phyloP scores from a whole-genome alignment of 1,284 basidiomycete genomes.

The Sphagnurus paluster region DNA sequence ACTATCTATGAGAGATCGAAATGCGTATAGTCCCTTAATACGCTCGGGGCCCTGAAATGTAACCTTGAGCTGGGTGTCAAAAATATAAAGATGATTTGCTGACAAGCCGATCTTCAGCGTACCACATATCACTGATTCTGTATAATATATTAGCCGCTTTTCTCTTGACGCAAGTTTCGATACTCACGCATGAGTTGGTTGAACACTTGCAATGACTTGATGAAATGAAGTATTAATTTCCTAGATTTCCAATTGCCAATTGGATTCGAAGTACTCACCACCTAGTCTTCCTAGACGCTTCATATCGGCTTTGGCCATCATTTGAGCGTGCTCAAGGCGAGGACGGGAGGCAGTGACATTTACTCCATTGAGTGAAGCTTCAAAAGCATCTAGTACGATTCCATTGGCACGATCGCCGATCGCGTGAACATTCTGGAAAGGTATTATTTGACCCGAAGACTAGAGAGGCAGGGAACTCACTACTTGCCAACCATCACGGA shows the following conservation, averaged over 20 bases:
- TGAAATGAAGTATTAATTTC: conserved; percentile 4
- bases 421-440: conserved; percentile 77
- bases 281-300: conserved; percentile 74
- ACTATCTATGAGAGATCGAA: conserved; percentile 67
- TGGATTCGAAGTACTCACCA: conserved; percentile 41
- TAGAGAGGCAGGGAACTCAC: conserved; percentile 45
- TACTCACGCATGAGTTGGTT: conserved; percentile 86
- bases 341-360: conserved; percentile 70
- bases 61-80: conserved; percentile 8
- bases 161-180: not conserved
- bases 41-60: conserved; percentile 68
- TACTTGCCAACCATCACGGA: conserved; percentile 79
- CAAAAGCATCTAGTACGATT: conserved; percentile 82
- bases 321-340: conserved; percentile 89
- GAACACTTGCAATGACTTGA: conserved; percentile 75
- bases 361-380: conserved; percentile 57
- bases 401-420: conserved; percentile 92
- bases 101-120: conserved; percentile 79
- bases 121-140: conserved; percentile 88
- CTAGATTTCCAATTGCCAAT: not conserved
- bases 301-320: conserved; percentile 75
- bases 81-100: conserved; percentile 23
- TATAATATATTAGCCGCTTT: conserved; percentile 2
- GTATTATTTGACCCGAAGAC: conserved; percentile 7
- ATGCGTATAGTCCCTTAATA: conserved; percentile 85